Evolutionary conservation across 139 green algal species (phyloP).

Genomic region (Tetradesmus lagerheimii): DNA sequence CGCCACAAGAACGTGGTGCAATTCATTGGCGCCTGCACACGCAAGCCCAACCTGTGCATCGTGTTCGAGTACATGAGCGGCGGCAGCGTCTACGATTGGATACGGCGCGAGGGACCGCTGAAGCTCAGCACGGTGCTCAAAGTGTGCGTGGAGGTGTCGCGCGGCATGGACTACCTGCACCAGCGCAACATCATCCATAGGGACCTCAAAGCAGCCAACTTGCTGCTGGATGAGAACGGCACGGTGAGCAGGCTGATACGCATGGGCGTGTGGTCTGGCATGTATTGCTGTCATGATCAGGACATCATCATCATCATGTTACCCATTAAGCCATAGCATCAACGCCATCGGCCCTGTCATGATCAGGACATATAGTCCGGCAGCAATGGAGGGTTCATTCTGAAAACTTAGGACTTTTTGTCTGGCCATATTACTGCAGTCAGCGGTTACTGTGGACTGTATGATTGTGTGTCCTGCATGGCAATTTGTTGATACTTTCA

Average conservation of each 20-base stretch:
- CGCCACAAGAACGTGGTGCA: constrained; percentile 99
- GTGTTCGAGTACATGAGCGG: constrained; percentile 99
- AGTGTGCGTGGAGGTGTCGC: constrained; percentile 88
- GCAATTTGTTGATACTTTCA: no score
- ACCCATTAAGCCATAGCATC: no score
- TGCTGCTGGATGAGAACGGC: constrained; percentile 96
- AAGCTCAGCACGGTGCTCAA: constrained; percentile 74
- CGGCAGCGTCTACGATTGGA: constrained; percentile 95
- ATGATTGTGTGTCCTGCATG: no score
- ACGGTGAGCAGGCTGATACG: constrained; percentile 71
- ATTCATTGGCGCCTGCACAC: constrained; percentile 99
- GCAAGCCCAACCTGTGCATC: constrained; percentile 97
- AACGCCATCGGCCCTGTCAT: no score
- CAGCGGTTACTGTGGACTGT: no score
- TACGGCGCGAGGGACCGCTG: constrained; percentile 71
- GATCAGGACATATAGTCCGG: no score
- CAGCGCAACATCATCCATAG: constrained; percentile 97
- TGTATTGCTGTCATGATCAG: constrained; percentile 17
- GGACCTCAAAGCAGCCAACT: constrained; percentile 93
- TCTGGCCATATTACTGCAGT: no score
- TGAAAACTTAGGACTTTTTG: no score
- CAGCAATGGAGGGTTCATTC: no score
- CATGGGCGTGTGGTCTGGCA: no score
- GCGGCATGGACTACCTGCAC: constrained; percentile 99
- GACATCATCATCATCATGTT: no score